These are phyloP conservation scores for Micromonas commoda DNA, from an alignment of 139 green algal species.

Conservation along the genomic window DNA sequence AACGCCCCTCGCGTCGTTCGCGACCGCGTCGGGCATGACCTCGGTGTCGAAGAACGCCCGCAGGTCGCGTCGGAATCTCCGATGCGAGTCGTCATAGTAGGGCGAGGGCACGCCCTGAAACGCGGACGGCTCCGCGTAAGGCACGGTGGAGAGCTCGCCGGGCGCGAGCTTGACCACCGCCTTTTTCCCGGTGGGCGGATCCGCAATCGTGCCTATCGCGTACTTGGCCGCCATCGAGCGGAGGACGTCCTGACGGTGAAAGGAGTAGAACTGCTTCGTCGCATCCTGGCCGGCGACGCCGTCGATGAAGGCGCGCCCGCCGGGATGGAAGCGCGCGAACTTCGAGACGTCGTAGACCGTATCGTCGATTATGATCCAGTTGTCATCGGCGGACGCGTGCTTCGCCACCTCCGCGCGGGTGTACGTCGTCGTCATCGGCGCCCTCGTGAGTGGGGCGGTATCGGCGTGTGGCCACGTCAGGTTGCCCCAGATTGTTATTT, in stretches of 20 bases:
- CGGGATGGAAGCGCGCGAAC: slow-evolving; percentile 33
- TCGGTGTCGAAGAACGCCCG: slow-evolving; percentile 32
- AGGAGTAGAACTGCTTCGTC: slow-evolving; percentile 31
- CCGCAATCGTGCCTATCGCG: background rate
- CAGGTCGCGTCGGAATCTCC: slow-evolving; percentile 13
- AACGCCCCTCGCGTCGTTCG: slow-evolving; percentile 25
- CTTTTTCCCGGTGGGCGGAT: background rate
- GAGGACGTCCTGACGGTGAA: slow-evolving; percentile 27
- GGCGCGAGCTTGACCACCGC: background rate
- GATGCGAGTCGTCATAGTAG: slow-evolving; percentile 36
- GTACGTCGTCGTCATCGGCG: background rate
- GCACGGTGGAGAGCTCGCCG: slow-evolving; percentile 16
- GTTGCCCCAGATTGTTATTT: too few species aligned
- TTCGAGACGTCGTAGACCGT: slow-evolving; percentile 36
- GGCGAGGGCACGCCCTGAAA: slow-evolving; percentile 16
- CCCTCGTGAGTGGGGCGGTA: too few species aligned
- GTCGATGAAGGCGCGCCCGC: slow-evolving; percentile 25
- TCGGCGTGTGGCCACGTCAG: too few species aligned
- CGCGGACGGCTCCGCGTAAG: slow-evolving; percentile 25
- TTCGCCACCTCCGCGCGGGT: background rate
- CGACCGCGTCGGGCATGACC: slow-evolving; percentile 2
- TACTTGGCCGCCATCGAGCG: slow-evolving; percentile 27
- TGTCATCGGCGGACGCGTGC: background rate
- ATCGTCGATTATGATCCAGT: slow-evolving; percentile 32
- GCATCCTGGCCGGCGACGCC: slow-evolving; percentile 16